phyloP scores from a whole-genome alignment of 768 basidiomycete genomes.

The Clitopilus hobsonii region DNA sequence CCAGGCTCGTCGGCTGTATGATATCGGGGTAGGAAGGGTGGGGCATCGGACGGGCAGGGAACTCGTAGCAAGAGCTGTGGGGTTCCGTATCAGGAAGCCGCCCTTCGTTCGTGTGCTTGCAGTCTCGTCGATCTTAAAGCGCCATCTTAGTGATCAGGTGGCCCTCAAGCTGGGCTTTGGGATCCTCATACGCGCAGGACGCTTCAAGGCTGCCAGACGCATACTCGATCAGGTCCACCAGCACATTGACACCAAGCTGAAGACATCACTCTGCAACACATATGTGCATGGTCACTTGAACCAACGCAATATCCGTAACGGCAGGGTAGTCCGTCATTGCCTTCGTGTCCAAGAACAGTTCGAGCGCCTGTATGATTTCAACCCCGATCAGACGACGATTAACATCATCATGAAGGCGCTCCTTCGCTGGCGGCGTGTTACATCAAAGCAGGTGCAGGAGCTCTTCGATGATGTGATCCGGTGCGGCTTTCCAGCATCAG shows the following conservation, averaged over 20 bases:
- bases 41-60: conserved; percentile 17
- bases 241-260: conserved; percentile 22
- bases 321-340: conserved; percentile 40
- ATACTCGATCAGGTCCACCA: conserved; percentile 27
- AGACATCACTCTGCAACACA: conserved; percentile 51
- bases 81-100: conserved; percentile 19
- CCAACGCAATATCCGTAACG: conserved; percentile 29
- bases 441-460: conserved; percentile 36
- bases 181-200: conserved; percentile 35
- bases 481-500: conserved; percentile 50
- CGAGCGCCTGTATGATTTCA: conserved; percentile 39
- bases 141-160: conserved; percentile 18
- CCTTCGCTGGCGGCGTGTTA: conserved; percentile 43
- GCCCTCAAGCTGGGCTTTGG: conserved; percentile 28
- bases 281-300: conserved; percentile 43
- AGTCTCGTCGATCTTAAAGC: conserved; percentile 18
- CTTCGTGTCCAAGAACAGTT: conserved; percentile 38
- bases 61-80: conserved; percentile 16
- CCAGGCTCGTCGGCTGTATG: conserved; percentile 19
- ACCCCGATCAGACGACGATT: conserved; percentile 62
- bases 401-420: conserved; percentile 66
- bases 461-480: conserved; percentile 65
- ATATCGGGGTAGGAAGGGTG: conserved; percentile 2
- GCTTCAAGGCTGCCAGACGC: conserved; percentile 37
- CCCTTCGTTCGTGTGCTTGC: conserved; percentile 10